Conservation (phyloP, 2,329 filamentous ascomycete species). For the Aotearoamyces nothofagi region DNA sequence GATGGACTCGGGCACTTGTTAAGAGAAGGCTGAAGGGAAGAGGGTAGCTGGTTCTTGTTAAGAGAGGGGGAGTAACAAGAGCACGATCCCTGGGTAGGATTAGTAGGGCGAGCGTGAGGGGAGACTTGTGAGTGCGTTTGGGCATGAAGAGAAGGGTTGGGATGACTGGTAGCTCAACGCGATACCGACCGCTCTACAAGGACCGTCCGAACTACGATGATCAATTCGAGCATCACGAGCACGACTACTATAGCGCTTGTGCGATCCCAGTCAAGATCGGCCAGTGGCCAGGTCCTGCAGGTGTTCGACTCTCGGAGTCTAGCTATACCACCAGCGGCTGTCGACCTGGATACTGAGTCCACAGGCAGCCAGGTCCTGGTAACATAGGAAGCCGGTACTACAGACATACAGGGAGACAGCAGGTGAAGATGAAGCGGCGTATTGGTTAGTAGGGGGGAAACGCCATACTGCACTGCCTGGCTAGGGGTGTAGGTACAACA, state of each 20-base stretch:
- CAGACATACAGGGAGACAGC: conserved; percentile 1
- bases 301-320: background rate
- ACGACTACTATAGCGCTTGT: background rate
- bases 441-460: conserved; percentile 1
- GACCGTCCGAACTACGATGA: too few relatives aligned
- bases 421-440: background rate
- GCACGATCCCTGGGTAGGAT: too few relatives aligned
- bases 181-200: too few relatives aligned
- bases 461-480: conserved; percentile 2
- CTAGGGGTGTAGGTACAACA: conserved; percentile 5
- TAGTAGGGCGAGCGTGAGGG: background rate
- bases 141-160: background rate
- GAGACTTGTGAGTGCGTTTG: background rate
- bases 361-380: too few relatives aligned
- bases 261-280: background rate
- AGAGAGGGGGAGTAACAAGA: too few relatives aligned
- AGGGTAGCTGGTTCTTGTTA: background rate
- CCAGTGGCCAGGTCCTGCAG: background rate
- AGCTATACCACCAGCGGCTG: background rate
- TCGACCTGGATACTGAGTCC: too few relatives aligned
- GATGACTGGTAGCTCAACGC: background rate
- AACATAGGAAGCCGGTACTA: background rate
- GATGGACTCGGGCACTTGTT: background rate
- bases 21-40: background rate
- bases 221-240: too few relatives aligned